phyloP scores from a whole-genome alignment of 2,329 filamentous ascomycete genomes.

The Curvularia sp. region DNA sequence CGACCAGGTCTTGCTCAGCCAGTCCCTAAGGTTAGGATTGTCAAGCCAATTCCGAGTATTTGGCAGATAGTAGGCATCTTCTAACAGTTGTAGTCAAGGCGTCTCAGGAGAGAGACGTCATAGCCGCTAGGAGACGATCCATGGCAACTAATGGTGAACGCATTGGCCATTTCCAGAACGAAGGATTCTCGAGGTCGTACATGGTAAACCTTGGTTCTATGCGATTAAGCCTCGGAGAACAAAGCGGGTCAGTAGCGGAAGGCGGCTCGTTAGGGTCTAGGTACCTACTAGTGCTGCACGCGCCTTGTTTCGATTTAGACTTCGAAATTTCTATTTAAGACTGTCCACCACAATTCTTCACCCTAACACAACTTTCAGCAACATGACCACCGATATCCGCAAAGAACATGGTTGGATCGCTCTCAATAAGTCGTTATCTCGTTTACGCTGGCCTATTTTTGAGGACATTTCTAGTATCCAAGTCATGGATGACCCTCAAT shows the following conservation, averaged over 20 bases:
- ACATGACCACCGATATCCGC: neutral
- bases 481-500: neutral
- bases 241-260: neutral
- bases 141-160: neutral
- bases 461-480: neutral
- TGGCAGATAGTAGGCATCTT: no score
- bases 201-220: neutral
- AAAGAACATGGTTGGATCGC: neutral
- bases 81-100: no score
- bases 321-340: neutral
- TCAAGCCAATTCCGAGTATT: no score
- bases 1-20: no score
- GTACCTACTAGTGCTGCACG: neutral
- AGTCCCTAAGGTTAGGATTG: no score
- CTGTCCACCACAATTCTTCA: neutral
- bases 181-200: neutral
- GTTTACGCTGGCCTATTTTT: neutral
- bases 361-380: neutral
- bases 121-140: neutral
- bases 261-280: neutral
- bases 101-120: neutral
- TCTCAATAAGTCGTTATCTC: neutral
- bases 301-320: neutral
- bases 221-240: neutral
- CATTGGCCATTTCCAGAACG: neutral